Evolutionary conservation across 345 rosid genomes (phyloP).

Genomic region (Euclidium syriacum): DNA sequence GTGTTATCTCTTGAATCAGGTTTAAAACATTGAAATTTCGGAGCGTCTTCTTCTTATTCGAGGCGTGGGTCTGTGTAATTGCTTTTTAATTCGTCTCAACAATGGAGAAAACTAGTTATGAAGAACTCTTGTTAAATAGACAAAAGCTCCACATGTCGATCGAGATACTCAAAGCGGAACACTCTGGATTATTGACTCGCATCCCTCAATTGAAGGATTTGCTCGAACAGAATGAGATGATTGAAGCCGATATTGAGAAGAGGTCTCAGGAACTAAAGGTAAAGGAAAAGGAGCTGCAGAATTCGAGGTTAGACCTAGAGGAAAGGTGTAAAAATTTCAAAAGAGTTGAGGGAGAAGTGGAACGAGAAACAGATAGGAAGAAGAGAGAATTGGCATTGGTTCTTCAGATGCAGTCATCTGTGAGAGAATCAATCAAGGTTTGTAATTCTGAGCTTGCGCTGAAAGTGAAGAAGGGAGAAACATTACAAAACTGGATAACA

Average conservation of each 20-base stretch:
- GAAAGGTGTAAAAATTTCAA: background rate
- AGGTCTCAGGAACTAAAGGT: background rate
- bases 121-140: background rate
- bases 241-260: background rate
- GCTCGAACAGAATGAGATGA: background rate
- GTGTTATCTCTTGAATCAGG: background rate
- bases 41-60: background rate
- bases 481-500: background rate
- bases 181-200: background rate
- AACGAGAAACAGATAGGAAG: background rate
- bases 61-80: background rate
- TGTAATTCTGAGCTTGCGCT: constrained; percentile 6
- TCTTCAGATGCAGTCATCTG: background rate
- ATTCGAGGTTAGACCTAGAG: background rate
- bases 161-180: background rate
- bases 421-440: background rate
- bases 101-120: background rate
- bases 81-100: background rate
- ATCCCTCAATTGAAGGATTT: background rate
- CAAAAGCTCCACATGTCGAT: background rate
- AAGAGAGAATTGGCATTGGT: background rate
- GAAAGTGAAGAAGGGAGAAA: background rate
- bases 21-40: background rate
- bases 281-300: constrained; percentile 8
- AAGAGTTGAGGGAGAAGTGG: background rate